Conservation (phyloP, 2,329 filamentous ascomycete species). For the Gremmenia infestans region DNA sequence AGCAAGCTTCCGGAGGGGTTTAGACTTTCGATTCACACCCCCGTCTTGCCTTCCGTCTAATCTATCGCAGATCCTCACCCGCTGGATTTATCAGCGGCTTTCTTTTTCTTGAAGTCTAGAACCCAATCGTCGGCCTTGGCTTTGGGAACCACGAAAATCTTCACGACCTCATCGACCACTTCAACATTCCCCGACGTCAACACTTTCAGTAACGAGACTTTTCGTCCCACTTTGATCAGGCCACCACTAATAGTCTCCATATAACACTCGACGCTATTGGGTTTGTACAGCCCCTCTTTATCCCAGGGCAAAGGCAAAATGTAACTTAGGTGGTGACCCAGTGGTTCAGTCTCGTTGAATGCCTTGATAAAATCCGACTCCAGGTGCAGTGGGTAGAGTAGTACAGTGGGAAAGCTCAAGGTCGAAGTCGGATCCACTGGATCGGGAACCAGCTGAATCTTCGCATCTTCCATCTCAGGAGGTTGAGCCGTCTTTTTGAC, state of each 20-base stretch:
- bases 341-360: constrained; percentile 70
- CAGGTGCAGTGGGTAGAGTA: constrained; percentile 78
- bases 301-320: constrained; percentile 92
- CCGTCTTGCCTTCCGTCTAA: not conserved
- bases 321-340: constrained; percentile 76
- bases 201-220: constrained; percentile 70
- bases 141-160: constrained; percentile 76
- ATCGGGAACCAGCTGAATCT: constrained; percentile 64
- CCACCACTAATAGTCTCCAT: constrained; percentile 79
- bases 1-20: not conserved
- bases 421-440: constrained; percentile 66
- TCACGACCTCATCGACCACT: constrained; percentile 80
- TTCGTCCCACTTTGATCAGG: constrained; percentile 85
- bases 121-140: constrained; percentile 69
- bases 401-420: constrained; percentile 70
- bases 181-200: constrained; percentile 74
- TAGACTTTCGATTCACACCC: not conserved
- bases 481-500: constrained; percentile 62
- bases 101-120: constrained; percentile 75
- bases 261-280: constrained; percentile 72
- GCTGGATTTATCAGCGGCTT: constrained; percentile 42
- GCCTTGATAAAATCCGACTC: constrained; percentile 90
- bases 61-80: not conserved
- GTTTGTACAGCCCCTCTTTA: constrained; percentile 56
- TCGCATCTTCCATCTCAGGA: constrained; percentile 84